Conservation (phyloP, 2,329 filamentous ascomycete genomes). For the Neofusicoccum cordaticola region DNA sequence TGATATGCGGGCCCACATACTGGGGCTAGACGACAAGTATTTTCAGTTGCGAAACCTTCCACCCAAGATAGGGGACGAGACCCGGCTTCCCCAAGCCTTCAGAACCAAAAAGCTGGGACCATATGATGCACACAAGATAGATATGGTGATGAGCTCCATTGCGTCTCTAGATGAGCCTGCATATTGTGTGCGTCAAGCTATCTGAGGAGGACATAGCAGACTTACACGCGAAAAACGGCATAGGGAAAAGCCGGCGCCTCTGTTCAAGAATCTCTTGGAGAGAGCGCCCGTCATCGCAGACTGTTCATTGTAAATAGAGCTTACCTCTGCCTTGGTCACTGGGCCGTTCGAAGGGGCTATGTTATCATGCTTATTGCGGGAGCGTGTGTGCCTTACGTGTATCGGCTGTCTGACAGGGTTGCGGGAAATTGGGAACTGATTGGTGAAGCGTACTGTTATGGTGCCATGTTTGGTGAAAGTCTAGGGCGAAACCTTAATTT, state of each 20-base stretch:
- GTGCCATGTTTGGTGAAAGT: not conserved
- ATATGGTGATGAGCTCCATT: too few species aligned
- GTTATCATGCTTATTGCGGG: not conserved
- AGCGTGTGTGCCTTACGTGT: not conserved
- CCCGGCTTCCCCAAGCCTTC: too few species aligned
- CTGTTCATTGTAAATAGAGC: not conserved
- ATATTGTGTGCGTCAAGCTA: too few species aligned
- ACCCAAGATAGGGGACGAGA: too few species aligned
- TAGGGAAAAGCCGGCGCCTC: not conserved
- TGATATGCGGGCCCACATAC: too few species aligned
- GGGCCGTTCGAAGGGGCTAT: not conserved
- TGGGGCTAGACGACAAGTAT: too few species aligned
- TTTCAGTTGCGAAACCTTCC: too few species aligned
- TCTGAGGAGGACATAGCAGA: not conserved
- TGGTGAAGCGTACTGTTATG: not conserved
- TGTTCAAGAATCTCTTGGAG: not conserved
- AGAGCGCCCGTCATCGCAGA: not conserved
- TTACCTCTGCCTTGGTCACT: not conserved
- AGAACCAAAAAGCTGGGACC: too few species aligned
- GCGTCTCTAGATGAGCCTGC: too few species aligned
- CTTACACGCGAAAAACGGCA: not conserved
- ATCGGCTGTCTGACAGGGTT: not conserved
- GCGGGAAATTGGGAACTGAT: not conserved
- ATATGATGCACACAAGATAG: too few species aligned
- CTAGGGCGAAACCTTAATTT: not conserved